Conservation (phyloP, 225 moss, liverwort and hornwort species). For the Bryoerythrophyllum caledonicum region DNA sequence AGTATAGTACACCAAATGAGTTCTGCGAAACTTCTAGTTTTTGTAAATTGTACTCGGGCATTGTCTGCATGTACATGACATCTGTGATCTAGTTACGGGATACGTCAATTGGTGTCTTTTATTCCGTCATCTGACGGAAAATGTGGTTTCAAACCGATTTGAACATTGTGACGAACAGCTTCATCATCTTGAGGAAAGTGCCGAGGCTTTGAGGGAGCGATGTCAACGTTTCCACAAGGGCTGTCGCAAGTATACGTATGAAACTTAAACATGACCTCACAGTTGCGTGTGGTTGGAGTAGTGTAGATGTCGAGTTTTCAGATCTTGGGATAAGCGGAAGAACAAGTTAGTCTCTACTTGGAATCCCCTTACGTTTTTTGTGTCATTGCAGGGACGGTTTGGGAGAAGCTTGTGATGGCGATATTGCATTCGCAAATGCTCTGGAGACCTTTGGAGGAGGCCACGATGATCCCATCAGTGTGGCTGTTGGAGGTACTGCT, state of each 20-base stretch:
- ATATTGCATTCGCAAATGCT: conserved; percentile 80
- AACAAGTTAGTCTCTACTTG: conserved; percentile 6
- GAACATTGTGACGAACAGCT: conserved; percentile 39
- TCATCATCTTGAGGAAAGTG: conserved; percentile 75
- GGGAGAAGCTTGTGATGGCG: conserved; percentile 78
- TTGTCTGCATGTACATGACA: conserved; percentile 3
- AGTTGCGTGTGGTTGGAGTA: conserved; percentile 6
- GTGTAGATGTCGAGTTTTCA: background rate
- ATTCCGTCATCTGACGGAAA: conserved; percentile 7
- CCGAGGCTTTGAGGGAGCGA: conserved; percentile 76
- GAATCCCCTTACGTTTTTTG: conserved; percentile 34
- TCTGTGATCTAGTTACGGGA: conserved; percentile 12
- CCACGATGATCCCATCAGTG: conserved; percentile 81
- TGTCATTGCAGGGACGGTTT: conserved; percentile 53
- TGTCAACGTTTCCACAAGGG: conserved; percentile 85
- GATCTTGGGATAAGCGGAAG: background rate
- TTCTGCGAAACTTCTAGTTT: background rate
- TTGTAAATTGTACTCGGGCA: conserved; percentile 10
- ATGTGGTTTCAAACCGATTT: conserved; percentile 10
- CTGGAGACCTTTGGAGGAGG: conserved; percentile 79
- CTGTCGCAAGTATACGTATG: conserved; percentile 74
- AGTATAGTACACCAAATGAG: background rate
- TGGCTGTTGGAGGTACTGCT: conserved; percentile 66
- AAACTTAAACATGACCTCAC: conserved; percentile 5
- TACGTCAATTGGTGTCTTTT: background rate